phyloP scores from a whole-genome alignment of 139 green algal species.

The Chlorella sp. region DNA sequence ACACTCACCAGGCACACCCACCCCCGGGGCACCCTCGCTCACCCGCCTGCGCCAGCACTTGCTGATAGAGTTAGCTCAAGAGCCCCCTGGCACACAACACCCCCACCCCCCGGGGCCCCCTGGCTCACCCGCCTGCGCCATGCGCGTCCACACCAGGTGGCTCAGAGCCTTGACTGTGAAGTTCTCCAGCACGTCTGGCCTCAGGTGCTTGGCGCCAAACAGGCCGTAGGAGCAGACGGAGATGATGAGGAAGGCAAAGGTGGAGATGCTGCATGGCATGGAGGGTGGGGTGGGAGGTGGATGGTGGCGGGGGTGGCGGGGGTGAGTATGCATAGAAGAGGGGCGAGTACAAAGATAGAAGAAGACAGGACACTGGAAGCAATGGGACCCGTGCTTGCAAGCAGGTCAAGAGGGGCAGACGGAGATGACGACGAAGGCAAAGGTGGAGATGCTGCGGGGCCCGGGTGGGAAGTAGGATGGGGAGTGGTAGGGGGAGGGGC shows the following conservation, averaged over 20 bases:
- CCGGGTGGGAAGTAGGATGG: not conserved
- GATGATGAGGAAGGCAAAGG: conserved; percentile 35
- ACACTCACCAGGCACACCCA: no score
- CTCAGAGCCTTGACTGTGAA: conserved; percentile 41
- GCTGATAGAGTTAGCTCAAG: no score
- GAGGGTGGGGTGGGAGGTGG: not conserved
- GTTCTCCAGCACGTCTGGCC: conserved; percentile 33
- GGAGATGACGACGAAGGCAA: no score
- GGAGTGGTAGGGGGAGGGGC: no score
- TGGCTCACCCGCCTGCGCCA: conserved; percentile 40
- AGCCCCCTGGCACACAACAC: no score
- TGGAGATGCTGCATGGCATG: conserved; percentile 5
- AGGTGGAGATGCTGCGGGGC: not conserved
- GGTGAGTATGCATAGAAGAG: no score
- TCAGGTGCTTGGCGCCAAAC: conserved; percentile 14
- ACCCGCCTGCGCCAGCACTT: no score
- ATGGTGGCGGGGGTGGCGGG: no score
- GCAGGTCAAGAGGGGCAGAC: not conserved
- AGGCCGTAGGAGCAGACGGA: conserved; percentile 41
- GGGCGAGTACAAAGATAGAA: no score
- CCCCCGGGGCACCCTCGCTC: no score
- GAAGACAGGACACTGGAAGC: not conserved
- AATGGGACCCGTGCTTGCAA: no score
- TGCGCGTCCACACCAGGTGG: conserved; percentile 20
- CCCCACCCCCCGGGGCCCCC: no score